Evolutionary conservation across 306 rosid species (phyloP).

Genomic region (Castanea crenata): DNA sequence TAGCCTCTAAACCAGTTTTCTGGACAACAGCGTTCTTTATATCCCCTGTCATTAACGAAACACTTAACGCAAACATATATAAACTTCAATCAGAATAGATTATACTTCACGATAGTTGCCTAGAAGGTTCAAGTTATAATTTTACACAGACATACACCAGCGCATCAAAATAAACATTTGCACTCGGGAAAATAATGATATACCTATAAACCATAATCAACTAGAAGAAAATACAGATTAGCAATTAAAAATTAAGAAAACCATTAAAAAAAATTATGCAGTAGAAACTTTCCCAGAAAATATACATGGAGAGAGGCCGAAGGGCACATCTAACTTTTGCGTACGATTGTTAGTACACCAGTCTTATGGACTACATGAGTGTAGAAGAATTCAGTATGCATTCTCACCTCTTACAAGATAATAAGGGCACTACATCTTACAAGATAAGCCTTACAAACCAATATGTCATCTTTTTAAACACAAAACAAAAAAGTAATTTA

Average conservation of each 20-base stretch:
- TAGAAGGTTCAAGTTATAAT: constrained; percentile 1
- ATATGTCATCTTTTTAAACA: too few species aligned
- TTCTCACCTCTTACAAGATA: neutral
- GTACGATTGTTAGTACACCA: neutral
- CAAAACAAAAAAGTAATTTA: too few species aligned
- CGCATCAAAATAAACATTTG: neutral
- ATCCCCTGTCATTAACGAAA: constrained; percentile 55
- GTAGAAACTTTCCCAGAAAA: neutral
- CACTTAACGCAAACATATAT: constrained; percentile 18
- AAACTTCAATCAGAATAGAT: constrained; percentile 12
- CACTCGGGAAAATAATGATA: neutral
- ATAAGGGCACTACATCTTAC: neutral
- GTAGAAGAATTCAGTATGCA: neutral
- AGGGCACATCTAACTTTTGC: neutral
- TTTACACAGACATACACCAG: neutral
- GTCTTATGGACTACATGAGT: neutral
- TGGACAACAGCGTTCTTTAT: constrained; percentile 53
- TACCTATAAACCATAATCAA: neutral
- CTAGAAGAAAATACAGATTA: neutral
- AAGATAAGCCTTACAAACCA: too few species aligned
- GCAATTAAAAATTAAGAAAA: neutral
- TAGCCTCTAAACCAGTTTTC: constrained; percentile 62
- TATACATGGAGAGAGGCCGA: neutral
- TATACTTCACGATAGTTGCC: neutral
- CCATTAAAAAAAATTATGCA: neutral